Base-by-base conservation (phyloP, 2,329 filamentous ascomycete genomes). In the Trematosphaeria pertusa region DNA sequence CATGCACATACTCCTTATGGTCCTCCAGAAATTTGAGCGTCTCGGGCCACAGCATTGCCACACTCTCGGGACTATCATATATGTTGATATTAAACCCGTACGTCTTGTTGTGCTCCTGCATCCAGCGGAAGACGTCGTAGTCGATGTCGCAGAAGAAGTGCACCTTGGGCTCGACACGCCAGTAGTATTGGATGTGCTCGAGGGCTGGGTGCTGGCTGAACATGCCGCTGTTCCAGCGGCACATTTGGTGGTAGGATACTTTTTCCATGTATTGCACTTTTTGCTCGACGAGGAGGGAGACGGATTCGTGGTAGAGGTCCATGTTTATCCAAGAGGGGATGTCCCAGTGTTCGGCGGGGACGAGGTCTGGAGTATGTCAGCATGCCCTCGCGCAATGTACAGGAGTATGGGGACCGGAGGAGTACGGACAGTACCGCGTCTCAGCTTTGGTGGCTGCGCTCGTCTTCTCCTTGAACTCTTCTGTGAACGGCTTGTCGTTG, bases 141-240 rank as follows among this genome's bases (percentile, higher is more conserved):
- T 99, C 94, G 52, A 99, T 81, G 64, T 97, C 90, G 80, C 94
- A 99, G 82, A 97, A 99, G 81, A 97, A 99, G 75, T 97, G 91
- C 33, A 99, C 94, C 58, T 97, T 96, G 41, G 94, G 94, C 72
- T 99, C 94, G 37, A 99, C 94, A 48, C 94, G 89, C 94, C 94
- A 99, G 80, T 99, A 99, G 80, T 90, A 99, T 59, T 91, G 89
- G 55, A 83, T 85, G 62, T 94, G 75, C 56, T 85, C 79, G 46
- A 99, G 83, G 0, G 91, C 92, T 0, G 91, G 91, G 73, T 99
- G 94, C 69, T 94, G 91, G 80, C 96, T 97, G 80, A 99, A 99
- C 73, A 97, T 81, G 67, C 94, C 94, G 66, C 89, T 95, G 77
- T 99, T 99, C 94, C 94, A 99, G 46, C 94, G 87, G 71, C 94